phyloP scores from a whole-genome alignment of 2,329 filamentous ascomycete species.

The Cladosporium sp. region DNA sequence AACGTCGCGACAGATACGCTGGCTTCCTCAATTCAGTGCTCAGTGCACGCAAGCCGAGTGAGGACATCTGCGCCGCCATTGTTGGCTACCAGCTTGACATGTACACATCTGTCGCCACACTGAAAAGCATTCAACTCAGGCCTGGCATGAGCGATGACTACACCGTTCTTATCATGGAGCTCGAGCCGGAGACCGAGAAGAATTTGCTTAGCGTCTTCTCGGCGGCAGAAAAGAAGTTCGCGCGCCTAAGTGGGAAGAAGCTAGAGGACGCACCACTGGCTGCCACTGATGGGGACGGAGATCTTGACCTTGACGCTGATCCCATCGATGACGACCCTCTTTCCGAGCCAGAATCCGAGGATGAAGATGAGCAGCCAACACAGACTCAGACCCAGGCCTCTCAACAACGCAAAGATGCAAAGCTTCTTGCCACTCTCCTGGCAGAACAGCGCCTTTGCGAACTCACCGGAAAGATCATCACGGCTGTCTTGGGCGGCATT shows the following conservation, averaged over 20 bases:
- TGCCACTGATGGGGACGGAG: slow-evolving; percentile 45
- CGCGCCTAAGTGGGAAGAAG: slow-evolving; percentile 56
- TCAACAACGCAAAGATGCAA: slow-evolving; percentile 62
- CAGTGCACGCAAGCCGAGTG: slow-evolving; percentile 47
- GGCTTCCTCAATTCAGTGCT: slow-evolving; percentile 53
- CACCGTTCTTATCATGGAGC: slow-evolving; percentile 60
- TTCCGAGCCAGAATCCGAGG: slow-evolving; percentile 58
- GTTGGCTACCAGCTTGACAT: slow-evolving; percentile 79
- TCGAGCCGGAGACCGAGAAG: slow-evolving; percentile 60
- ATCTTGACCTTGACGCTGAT: slow-evolving; percentile 48
- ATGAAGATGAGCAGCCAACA: slow-evolving; percentile 47
- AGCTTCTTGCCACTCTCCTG: slow-evolving; percentile 59
- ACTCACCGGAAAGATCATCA: slow-evolving; percentile 78
- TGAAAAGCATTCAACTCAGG: slow-evolving; percentile 46
- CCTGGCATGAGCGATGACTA: slow-evolving; percentile 45
- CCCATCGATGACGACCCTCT: slow-evolving; percentile 62
- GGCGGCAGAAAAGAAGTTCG: slow-evolving; percentile 72
- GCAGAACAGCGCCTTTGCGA: slow-evolving; percentile 86
- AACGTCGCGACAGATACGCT: slow-evolving; percentile 54
- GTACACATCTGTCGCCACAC: slow-evolving; percentile 73
- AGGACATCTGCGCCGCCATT: slow-evolving; percentile 74
- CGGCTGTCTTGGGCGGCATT: slow-evolving; percentile 73
- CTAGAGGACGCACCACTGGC: slow-evolving; percentile 24
- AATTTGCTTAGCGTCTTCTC: slow-evolving; percentile 77
- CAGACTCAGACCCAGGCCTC: slow-evolving; percentile 53